Evolutionary conservation across 140 eudicot genomes (phyloP).

Genomic region (Bidens hawaiensis): DNA sequence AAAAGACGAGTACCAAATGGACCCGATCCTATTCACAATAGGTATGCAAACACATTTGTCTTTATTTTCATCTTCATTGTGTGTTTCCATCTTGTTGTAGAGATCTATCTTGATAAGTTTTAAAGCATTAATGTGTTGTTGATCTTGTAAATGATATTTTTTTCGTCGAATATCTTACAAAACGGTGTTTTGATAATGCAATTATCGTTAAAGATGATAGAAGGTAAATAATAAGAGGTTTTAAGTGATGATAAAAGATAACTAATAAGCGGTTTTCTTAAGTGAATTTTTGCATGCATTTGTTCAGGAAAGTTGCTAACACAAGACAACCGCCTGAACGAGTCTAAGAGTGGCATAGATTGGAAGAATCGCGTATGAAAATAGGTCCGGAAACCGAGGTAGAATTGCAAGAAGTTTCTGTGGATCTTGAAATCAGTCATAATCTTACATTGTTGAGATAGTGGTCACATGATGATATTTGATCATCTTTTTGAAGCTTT

Average conservation of each 20-base stretch:
- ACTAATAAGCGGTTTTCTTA: neutral
- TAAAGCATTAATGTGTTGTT: neutral
- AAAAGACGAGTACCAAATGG: conserved; percentile 94
- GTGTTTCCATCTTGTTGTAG: neutral
- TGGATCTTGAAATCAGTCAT: conserved; percentile 6
- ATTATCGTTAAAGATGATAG: neutral
- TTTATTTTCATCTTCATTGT: neutral
- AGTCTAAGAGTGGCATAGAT: conserved; percentile 25
- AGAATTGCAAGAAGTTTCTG: conserved; percentile 14
- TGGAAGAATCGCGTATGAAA: conserved; percentile 24
- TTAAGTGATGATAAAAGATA: neutral
- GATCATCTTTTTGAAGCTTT: conserved; percentile 30
- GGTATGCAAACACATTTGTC: conserved; percentile 39
- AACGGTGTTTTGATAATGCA: neutral
- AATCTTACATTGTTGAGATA: conserved; percentile 26
- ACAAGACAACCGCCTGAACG: conserved; percentile 50
- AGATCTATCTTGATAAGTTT: neutral
- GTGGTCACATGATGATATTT: conserved; percentile 14
- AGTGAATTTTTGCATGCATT: conserved; percentile 12
- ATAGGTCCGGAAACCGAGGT: conserved; percentile 25
- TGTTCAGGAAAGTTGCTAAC: conserved; percentile 48
- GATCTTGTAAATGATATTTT: conserved; percentile 15
- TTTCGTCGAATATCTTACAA: no score
- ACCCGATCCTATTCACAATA: conserved; percentile 94
- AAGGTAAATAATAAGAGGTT: neutral